These are phyloP conservation scores for Ustilago xerochloae DNA, from an alignment of 1,284 basidiomycete species.

Conservation along the genomic window DNA sequence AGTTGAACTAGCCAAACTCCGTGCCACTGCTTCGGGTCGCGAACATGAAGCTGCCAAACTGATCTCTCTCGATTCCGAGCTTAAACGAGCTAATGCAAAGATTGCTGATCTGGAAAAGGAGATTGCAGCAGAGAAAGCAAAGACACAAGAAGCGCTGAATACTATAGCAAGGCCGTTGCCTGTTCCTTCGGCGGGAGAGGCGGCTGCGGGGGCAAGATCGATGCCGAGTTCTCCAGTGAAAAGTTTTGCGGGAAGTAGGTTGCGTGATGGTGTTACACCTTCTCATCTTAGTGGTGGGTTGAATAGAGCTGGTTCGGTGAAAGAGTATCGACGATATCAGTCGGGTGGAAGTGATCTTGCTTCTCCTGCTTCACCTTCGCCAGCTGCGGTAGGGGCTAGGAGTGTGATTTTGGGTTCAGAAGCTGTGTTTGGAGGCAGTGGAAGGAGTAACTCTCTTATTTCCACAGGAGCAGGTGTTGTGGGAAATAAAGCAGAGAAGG, in stretches of 20 bases:
- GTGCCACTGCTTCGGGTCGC: slow-evolving; percentile 16
- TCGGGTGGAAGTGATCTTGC: not conserved
- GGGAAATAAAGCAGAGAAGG: slow-evolving; percentile 32
- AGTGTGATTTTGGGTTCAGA: slow-evolving; percentile 20
- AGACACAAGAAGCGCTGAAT: slow-evolving; percentile 9
- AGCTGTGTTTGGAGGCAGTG: slow-evolving; percentile 7
- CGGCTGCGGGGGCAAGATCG: slow-evolving; percentile 6
- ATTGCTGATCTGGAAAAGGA: slow-evolving; percentile 32
- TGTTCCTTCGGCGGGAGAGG: slow-evolving; percentile 5
- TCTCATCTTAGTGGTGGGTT: slow-evolving; percentile 4
- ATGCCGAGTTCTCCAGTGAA: slow-evolving; percentile 33
- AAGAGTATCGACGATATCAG: slow-evolving; percentile 52
- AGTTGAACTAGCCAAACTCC: slow-evolving; percentile 25
- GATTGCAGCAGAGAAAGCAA: slow-evolving; percentile 18
- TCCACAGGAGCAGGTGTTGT: not conserved
- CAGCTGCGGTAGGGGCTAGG: slow-evolving; percentile 8
- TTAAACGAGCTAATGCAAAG: slow-evolving; percentile 14
- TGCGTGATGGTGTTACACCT: no score
- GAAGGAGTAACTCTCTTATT: no score
- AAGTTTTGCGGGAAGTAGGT: slow-evolving; percentile 16
- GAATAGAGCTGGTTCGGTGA: slow-evolving; percentile 52
- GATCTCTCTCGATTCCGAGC: slow-evolving; percentile 13
- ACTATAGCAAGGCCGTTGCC: slow-evolving; percentile 31
- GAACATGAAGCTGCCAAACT: slow-evolving; percentile 11
- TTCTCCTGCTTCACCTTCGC: slow-evolving; percentile 11